Evolutionary conservation across 208 protist genomes (phyloP).

Genomic region (Novymonas esmeraldas): DNA sequence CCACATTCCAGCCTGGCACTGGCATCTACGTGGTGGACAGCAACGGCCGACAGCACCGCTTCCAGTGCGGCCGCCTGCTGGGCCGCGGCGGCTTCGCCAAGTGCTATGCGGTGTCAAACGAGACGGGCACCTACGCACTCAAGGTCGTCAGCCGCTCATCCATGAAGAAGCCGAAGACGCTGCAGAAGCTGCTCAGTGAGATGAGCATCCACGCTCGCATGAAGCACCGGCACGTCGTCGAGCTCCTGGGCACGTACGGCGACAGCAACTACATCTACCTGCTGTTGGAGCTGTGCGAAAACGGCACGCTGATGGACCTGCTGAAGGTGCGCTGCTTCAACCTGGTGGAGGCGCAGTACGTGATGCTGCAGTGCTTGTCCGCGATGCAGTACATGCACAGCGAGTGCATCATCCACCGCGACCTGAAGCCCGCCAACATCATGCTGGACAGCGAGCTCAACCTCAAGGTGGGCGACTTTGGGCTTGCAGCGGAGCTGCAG

Average conservation of each 20-base stretch:
- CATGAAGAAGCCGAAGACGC: constrained; percentile 92
- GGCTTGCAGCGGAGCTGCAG: constrained; percentile 90
- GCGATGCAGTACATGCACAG: constrained; percentile 96
- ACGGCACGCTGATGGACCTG: constrained; percentile 97
- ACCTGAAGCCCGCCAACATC: constrained; percentile 97
- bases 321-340: constrained; percentile 90
- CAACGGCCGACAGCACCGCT: constrained; percentile 48
- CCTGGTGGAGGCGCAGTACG: constrained; percentile 94
- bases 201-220: constrained; percentile 98
- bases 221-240: constrained; percentile 96
- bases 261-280: constrained; percentile 98
- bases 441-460: constrained; percentile 91
- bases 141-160: constrained; percentile 95
- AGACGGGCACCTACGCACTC: constrained; percentile 87
- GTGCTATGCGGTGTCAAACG: constrained; percentile 94
- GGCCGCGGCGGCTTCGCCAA: constrained; percentile 97
- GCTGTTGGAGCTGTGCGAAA: constrained; percentile 97
- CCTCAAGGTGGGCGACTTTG: constrained; percentile 96
- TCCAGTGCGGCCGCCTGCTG: constrained; percentile 65
- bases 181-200: constrained; percentile 96
- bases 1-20: constrained; percentile 47
- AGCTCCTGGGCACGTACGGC: constrained; percentile 97
- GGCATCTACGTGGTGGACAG: constrained; percentile 60
- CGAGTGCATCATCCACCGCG: constrained; percentile 95
- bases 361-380: constrained; percentile 94